Evolutionary conservation across 179 eudicot species (phyloP).

Genomic region (Dionaea muscipula): DNA sequence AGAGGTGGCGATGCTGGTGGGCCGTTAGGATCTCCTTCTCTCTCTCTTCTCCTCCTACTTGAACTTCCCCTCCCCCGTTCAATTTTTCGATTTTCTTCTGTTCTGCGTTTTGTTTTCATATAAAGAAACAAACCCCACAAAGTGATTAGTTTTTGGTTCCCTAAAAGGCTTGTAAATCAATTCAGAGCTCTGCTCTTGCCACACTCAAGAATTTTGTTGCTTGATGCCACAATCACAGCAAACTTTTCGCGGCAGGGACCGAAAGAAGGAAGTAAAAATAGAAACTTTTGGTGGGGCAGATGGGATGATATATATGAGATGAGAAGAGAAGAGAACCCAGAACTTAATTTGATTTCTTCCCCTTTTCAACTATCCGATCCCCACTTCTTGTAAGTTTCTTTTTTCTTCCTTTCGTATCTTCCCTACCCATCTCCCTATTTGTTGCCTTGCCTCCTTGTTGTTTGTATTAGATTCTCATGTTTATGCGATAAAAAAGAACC

Average conservation of each 20-base stretch:
- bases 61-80: background rate
- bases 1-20: background rate
- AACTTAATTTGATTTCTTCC: conserved; percentile 16
- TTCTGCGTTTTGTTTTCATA: background rate
- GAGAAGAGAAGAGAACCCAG: background rate
- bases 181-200: too few relatives aligned
- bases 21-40: background rate
- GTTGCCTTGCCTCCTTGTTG: background rate
- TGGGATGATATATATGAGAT: background rate
- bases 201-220: too few relatives aligned
- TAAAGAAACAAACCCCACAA: background rate
- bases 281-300: background rate
- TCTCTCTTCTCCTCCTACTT: background rate
- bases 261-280: too few relatives aligned
- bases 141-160: too few relatives aligned
- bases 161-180: too few relatives aligned
- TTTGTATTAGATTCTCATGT: conserved; percentile 4
- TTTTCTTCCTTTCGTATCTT: conserved; percentile 3
- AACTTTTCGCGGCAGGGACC: too few relatives aligned
- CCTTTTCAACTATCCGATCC: conserved; percentile 48
- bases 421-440: conserved; percentile 5
- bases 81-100: background rate
- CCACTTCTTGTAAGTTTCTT: conserved; percentile 46
- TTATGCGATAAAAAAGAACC: background rate
- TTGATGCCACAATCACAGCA: too few relatives aligned